Conservation (phyloP, 2,329 filamentous ascomycete genomes). For the Diaporthe sp. region DNA sequence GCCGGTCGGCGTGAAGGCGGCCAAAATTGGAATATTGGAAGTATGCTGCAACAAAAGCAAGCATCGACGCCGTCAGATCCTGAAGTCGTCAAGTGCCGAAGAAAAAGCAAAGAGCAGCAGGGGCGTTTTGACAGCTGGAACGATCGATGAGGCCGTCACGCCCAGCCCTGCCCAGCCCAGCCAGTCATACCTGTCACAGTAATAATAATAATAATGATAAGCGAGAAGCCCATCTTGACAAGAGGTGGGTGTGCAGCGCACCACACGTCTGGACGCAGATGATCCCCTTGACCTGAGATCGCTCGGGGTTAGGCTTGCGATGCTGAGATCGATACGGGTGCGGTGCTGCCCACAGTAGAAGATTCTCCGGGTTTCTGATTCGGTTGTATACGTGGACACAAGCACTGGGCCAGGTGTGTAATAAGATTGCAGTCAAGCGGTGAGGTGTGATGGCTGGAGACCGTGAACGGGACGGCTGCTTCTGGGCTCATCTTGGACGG, state of each 20-base stretch:
- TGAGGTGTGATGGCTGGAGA: conserved; percentile 30
- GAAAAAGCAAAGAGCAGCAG: conserved; percentile 8
- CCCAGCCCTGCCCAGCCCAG: conserved; percentile 18
- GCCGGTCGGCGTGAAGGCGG: conserved; percentile 22
- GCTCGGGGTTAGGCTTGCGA: conserved; percentile 16
- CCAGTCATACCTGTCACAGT: conserved; percentile 7
- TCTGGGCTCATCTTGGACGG: conserved; percentile 32
- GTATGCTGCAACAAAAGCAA: conserved; percentile 21
- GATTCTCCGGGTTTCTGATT: conserved; percentile 15
- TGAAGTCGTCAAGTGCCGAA: conserved; percentile 26
- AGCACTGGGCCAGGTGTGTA: background rate
- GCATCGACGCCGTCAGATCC: conserved; percentile 8
- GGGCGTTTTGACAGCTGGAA: conserved; percentile 23
- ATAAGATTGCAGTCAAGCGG: conserved; percentile 33
- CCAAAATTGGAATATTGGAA: conserved; percentile 29
- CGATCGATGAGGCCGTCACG: conserved; percentile 22
- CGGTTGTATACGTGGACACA: background rate
- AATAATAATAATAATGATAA: background rate
- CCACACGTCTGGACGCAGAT: background rate
- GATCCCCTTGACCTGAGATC: background rate
- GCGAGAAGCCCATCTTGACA: background rate
- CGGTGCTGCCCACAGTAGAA: background rate
- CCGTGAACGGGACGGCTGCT: background rate
- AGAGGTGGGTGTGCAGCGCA: background rate
- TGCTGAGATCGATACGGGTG: background rate